phyloP scores from a whole-genome alignment of 2,329 filamentous ascomycete genomes.

The Uncinocarpus reesii region DNA sequence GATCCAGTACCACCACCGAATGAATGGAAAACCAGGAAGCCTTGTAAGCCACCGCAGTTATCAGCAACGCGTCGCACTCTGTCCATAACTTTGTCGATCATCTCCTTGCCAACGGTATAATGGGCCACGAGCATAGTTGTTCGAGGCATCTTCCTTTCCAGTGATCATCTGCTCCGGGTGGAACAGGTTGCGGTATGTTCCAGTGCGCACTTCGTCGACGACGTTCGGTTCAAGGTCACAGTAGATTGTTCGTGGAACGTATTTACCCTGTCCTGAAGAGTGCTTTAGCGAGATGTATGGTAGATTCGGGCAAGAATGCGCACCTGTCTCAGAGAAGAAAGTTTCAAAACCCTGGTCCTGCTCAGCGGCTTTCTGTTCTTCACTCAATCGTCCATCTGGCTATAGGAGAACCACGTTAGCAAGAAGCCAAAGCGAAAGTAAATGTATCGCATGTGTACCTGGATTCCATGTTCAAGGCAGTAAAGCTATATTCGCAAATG shows the following conservation, averaged over 20 bases:
- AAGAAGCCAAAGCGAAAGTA: neutral
- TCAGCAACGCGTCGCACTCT: constrained; percentile 96
- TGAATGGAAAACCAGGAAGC: constrained; percentile 71
- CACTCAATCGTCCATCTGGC: constrained; percentile 97
- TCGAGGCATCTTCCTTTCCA: constrained; percentile 99
- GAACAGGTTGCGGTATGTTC: constrained; percentile 91
- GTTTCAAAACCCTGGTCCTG: constrained; percentile 98
- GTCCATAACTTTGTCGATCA: constrained; percentile 95
- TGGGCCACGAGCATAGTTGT: constrained; percentile 99
- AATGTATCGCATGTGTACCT: constrained; percentile 66
- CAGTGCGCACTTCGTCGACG: constrained; percentile 97
- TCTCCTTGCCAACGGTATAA: constrained; percentile 99
- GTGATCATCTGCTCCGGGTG: constrained; percentile 99
- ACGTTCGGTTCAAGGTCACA: constrained; percentile 99
- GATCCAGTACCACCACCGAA: constrained; percentile 59
- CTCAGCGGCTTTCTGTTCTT: constrained; percentile 88
- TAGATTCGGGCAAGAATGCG: constrained; percentile 28
- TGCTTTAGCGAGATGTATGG: constrained; percentile 14
- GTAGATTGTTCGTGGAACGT: constrained; percentile 98
- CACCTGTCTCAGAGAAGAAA: constrained; percentile 99
- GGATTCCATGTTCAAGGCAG: constrained; percentile 98
- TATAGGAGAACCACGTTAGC: constrained; percentile 30
- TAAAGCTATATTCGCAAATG: constrained; percentile 62
- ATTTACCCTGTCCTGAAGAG: constrained; percentile 80
- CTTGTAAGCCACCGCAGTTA: constrained; percentile 95